Conservation (phyloP, 371 early-diverging fungal species). For the Mucor piriformis region DNA sequence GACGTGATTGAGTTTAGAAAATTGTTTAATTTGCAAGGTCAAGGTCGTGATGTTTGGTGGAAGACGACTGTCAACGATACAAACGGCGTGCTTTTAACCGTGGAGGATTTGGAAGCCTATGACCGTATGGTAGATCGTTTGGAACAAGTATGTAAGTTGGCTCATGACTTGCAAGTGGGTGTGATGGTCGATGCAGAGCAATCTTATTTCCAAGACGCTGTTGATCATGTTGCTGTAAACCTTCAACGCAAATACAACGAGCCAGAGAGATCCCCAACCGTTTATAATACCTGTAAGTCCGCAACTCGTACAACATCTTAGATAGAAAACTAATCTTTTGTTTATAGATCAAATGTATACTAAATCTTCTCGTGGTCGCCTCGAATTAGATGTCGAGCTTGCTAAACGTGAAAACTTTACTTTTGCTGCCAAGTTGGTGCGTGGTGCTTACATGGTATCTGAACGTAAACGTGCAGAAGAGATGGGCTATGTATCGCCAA, state of each 20-base stretch:
- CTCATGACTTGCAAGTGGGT: conserved; percentile 65
- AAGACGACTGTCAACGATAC: conserved; percentile 10
- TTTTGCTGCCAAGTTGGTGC: conserved; percentile 92
- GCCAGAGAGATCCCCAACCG: conserved; percentile 55
- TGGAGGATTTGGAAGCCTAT: conserved; percentile 73
- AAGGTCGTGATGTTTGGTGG: conserved; percentile 49
- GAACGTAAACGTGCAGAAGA: conserved; percentile 81
- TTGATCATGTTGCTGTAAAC: conserved; percentile 81
- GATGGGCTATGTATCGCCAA: conserved; percentile 76
- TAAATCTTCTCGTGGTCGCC: conserved; percentile 66
- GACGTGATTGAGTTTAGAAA: conserved; percentile 38
- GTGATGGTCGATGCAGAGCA: conserved; percentile 96
- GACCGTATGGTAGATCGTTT: conserved; percentile 70
- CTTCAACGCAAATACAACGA: conserved; percentile 71
- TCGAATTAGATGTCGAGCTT: conserved; percentile 72
- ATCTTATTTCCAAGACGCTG: conserved; percentile 91
- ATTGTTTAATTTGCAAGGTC: conserved; percentile 38
- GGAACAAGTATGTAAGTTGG: conserved; percentile 65
- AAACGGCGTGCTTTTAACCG: conserved; percentile 17
- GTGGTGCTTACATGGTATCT: conserved; percentile 91
- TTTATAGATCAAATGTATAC: conserved; percentile 89
- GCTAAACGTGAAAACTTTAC: conserved; percentile 71
- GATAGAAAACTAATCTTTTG: not conserved
- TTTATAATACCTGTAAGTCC: conserved; percentile 82
- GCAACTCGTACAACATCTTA: not conserved